These are phyloP conservation scores for Salix dunnii DNA, from an alignment of 345 rosid species.

Conservation along the genomic window DNA sequence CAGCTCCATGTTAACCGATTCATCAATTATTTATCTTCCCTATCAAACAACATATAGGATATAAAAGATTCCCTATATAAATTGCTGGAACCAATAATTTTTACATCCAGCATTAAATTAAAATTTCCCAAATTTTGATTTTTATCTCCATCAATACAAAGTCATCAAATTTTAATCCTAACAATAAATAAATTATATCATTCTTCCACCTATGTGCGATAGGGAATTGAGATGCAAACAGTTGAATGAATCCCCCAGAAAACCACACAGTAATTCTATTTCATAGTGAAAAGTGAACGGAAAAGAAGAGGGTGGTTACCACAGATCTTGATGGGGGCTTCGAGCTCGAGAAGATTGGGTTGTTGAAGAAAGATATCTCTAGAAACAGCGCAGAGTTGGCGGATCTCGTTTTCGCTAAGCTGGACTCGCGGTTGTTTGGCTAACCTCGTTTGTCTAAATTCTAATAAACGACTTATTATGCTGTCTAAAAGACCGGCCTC, in stretches of 20 bases:
- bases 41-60: not conserved
- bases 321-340: constrained; percentile 94
- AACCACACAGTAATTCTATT: not conserved
- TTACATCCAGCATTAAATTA: not conserved
- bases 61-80: not conserved
- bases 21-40: not conserved
- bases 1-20: not conserved
- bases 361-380: constrained; percentile 76
- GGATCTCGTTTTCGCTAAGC: constrained; percentile 84
- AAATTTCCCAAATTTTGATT: not conserved
- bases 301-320: constrained; percentile 32
- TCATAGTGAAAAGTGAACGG: not conserved
- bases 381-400: constrained; percentile 63
- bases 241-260: not conserved
- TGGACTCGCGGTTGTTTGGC: constrained; percentile 63
- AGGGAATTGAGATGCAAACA: not conserved
- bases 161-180: not conserved
- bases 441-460: constrained; percentile 55
- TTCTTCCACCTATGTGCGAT: not conserved
- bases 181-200: not conserved
- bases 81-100: not conserved
- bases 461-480: constrained; percentile 62
- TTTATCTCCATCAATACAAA: not conserved
- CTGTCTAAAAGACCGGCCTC: constrained; percentile 66
- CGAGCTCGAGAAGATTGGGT: constrained; percentile 85